Evolutionary conservation across 1,139 yeast species (phyloP).

Genomic region (Blastobotrys ciferrii): DNA sequence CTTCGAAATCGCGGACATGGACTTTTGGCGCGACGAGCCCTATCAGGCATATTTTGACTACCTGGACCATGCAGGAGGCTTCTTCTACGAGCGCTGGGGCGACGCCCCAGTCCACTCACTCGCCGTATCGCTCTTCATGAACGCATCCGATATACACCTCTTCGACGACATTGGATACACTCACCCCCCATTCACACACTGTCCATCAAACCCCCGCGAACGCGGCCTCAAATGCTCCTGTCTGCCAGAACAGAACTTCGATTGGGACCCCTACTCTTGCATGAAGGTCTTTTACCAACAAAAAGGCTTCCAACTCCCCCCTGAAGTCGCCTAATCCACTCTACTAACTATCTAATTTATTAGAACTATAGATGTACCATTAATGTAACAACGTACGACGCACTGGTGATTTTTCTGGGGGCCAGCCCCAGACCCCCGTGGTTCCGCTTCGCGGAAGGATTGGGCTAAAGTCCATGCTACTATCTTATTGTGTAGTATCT

Average conservation of each 20-base stretch:
- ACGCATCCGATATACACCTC: conserved; percentile 66
- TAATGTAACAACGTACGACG: too few relatives aligned
- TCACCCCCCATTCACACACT: conserved; percentile 57
- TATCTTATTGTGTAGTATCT: too few relatives aligned
- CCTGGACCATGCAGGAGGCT: conserved; percentile 79
- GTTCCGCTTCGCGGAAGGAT: too few relatives aligned
- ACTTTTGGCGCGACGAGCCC: conserved; percentile 71
- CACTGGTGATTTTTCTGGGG: too few relatives aligned
- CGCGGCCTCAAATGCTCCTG: conserved; percentile 45
- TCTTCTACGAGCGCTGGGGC: conserved; percentile 91
- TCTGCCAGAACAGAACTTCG: conserved; percentile 61
- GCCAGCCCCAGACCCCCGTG: too few relatives aligned
- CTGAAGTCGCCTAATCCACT: not conserved
- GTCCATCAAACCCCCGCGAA: conserved; percentile 48
- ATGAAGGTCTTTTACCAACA: conserved; percentile 59
- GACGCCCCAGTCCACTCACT: conserved; percentile 90
- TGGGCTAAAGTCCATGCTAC: too few relatives aligned
- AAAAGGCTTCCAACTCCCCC: conserved; percentile 1
- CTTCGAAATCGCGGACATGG: conserved; percentile 74
- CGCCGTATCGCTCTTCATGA: conserved; percentile 75
- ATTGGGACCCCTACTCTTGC: conserved; percentile 86
- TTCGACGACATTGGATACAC: conserved; percentile 81
- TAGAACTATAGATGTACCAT: not conserved
- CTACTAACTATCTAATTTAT: not conserved
- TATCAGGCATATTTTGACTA: conserved; percentile 65